A percentile compares a stretch with the other conserved stretches of the same genome.
Evolutionary conservation across 805 yeast genomes (phyloP).

Genomic region (Candida awuae): DNA sequence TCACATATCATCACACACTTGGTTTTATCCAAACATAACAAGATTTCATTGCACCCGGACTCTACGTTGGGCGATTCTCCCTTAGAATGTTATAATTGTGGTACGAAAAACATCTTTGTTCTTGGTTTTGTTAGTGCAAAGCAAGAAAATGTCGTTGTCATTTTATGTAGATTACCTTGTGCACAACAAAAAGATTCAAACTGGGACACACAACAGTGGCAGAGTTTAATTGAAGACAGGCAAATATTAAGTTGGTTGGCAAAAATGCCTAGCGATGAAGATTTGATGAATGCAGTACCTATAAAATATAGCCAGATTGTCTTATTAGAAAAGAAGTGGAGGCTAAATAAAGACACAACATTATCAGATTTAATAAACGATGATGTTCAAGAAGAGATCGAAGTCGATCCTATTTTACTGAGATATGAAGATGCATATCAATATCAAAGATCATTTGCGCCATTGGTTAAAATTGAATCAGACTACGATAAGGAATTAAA

Average conservation of each 20-base stretch:
- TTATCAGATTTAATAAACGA: constrained; percentile 48
- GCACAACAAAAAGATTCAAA: constrained; percentile 64
- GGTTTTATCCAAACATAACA: constrained; percentile 70
- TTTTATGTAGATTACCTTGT: constrained; percentile 84
- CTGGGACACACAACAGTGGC: constrained; percentile 90
- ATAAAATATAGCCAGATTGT: constrained; percentile 58
- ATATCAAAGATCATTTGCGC: constrained; percentile 79
- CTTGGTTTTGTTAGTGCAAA: constrained; percentile 86
- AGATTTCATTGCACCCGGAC: constrained; percentile 66
- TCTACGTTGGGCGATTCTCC: constrained; percentile 82
- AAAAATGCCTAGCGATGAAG: constrained; percentile 57
- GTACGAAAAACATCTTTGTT: constrained; percentile 67
- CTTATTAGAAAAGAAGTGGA: constrained; percentile 76
- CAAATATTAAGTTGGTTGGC: constrained; percentile 80
- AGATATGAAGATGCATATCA: constrained; percentile 77
- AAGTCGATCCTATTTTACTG: constrained; percentile 63
- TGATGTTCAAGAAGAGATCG: constrained; percentile 41
- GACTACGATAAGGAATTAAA: constrained; percentile 67
- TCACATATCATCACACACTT: constrained; percentile 84
- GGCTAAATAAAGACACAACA: constrained; percentile 60
- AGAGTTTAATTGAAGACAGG: constrained; percentile 72
- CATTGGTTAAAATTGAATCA: constrained; percentile 73
- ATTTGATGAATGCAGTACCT: constrained; percentile 44
- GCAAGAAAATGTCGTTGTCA: constrained; percentile 76
- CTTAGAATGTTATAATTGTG: constrained; percentile 87